Evolutionary conservation across 768 basidiomycete species (phyloP), one percentile per base, ranked within the genome.

Genomic region (Boletus barrowsii): DNA sequence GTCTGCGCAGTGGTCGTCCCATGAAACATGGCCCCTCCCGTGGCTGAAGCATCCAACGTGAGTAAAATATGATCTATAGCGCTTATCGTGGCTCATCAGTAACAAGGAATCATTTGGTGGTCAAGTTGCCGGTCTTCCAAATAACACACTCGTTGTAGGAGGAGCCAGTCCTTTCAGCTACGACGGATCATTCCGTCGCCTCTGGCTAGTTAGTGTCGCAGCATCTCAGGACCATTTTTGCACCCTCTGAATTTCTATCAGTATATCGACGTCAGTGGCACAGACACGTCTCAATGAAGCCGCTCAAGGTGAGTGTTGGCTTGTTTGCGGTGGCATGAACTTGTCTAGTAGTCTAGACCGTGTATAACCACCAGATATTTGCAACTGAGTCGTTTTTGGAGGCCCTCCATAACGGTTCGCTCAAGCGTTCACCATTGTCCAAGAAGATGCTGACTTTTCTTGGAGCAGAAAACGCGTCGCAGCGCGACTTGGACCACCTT

Each of bases 301-400:
- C 79, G 20, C 66, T 83, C 42, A 81, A 81, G 71, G 81, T 78
- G n/a, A 0, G 61, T 42, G 37, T 47, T 13, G 48, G 0, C 29
- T 11, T 29, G 20, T 42, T 35, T 24, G 30, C 26, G 11, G 17
- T 20, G 39, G n/a, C 42, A 18, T 10, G 15, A 49, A n/a, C 20
- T 56, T 37, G 59, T 32, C 26, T 11, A 22, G 13, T 17, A 8
- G 17, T 35, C 17, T 53, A 82, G 77, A 65, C 83, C 54, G 78
- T 84, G 26, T 85, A 86, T 62, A 83, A 86, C 53, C 74, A 79
- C 51, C 82, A 84, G 62, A 61, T 82, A 26, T 87, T 83, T 66
- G 46, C 73, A 26, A 60, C 71, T 2, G 77, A 76, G 14, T 76
- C 76, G 0, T 83, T 87, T 69, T 53, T 80, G 49, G 74, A 71